Evolutionary conservation across 441 rosid species (phyloP).

Genomic region (Cnidoscolus chayamansa): DNA sequence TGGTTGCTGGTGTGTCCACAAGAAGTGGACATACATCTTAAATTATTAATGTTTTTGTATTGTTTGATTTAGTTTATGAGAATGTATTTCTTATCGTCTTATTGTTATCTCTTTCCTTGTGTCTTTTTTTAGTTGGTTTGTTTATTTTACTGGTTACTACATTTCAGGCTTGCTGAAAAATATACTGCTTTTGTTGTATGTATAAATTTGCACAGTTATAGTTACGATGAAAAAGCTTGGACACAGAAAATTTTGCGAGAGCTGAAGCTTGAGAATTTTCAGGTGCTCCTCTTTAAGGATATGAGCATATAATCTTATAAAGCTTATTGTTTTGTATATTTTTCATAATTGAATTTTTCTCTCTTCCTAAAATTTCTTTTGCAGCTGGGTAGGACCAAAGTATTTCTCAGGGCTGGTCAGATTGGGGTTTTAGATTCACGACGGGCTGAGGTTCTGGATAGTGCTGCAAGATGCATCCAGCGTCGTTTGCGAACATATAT

Average conservation of each 20-base stretch:
- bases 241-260: slow-evolving; percentile 69
- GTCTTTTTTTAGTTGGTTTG: not conserved
- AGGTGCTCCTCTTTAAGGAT: slow-evolving; percentile 45
- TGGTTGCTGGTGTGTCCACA: not conserved
- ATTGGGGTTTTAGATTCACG: slow-evolving; percentile 82
- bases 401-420: slow-evolving; percentile 97
- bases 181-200: slow-evolving; percentile 14
- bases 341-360: not conserved
- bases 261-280: slow-evolving; percentile 80
- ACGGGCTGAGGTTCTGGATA: slow-evolving; percentile 85
- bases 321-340: slow-evolving; percentile 6
- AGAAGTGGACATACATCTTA: not conserved
- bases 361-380: slow-evolving; percentile 20
- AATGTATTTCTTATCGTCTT: not conserved
- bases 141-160: not conserved
- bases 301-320: not conserved
- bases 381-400: slow-evolving; percentile 92
- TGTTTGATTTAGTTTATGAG: not conserved
- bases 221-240: slow-evolving; percentile 76
- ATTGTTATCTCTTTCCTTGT: slow-evolving; percentile 5
- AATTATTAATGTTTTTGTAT: not conserved
- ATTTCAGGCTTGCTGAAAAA: slow-evolving; percentile 12
- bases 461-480: slow-evolving; percentile 78
- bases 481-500: slow-evolving; percentile 57
- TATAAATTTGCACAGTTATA: slow-evolving; percentile 34